Conservation (phyloP, 2,329 filamentous ascomycete species). For the Acephala macrosclerotiorum region DNA sequence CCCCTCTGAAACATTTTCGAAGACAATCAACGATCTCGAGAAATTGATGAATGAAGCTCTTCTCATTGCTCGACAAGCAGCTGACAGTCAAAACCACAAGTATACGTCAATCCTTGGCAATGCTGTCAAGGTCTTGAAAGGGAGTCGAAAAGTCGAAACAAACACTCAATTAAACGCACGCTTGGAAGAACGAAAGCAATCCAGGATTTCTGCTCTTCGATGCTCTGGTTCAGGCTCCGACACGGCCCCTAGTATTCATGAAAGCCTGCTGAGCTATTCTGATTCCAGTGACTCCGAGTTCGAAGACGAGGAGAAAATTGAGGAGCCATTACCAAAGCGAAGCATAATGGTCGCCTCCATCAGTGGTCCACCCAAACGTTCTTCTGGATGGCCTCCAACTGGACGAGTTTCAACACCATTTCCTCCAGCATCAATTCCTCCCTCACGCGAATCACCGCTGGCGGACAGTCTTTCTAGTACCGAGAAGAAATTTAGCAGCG, state of each 20-base stretch:
- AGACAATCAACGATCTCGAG: constrained; percentile 47
- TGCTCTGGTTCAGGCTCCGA: constrained; percentile 29
- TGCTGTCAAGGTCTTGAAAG: constrained; percentile 36
- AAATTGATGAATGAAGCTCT: constrained; percentile 47
- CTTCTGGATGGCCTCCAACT: constrained; percentile 27
- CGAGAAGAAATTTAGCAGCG: constrained; percentile 17
- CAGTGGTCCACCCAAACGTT: constrained; percentile 10
- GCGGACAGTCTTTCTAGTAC: neutral
- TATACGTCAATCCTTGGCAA: constrained; percentile 34
- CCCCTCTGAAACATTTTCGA: constrained; percentile 42
- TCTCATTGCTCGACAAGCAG: constrained; percentile 45
- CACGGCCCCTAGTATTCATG: constrained; percentile 36
- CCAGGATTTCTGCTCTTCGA: neutral
- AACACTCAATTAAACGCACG: constrained; percentile 8
- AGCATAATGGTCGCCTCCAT: constrained; percentile 11
- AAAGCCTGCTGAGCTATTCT: constrained; percentile 38
- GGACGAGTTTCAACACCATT: constrained; percentile 30
- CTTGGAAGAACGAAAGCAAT: neutral
- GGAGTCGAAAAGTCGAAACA: constrained; percentile 25
- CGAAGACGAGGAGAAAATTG: constrained; percentile 25
- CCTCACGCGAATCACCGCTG: constrained; percentile 22
- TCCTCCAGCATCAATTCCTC: constrained; percentile 22
- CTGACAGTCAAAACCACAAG: constrained; percentile 36
- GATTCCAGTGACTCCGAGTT: constrained; percentile 30
- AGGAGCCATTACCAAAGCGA: constrained; percentile 2